A percentile compares a stretch with the other conserved stretches of the same genome.
Conservation (phyloP, 768 basidiomycete genomes). For the Porphyrellus cyaneotinctus region DNA sequence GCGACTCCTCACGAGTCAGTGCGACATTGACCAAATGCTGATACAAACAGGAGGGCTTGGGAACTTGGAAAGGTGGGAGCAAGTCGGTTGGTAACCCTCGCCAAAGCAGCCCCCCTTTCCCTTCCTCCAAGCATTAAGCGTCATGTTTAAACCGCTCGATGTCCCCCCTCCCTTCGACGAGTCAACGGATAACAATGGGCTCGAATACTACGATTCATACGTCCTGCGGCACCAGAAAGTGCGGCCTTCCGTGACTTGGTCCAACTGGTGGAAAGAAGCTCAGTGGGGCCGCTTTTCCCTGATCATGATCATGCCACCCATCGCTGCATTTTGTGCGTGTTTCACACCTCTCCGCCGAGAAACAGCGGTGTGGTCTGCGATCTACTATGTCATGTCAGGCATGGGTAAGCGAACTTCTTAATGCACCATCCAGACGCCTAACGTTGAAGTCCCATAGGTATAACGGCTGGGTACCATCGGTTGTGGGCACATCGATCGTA, state of each 20-base stretch:
- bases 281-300: conserved; percentile 68
- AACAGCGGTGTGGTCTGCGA: not conserved
- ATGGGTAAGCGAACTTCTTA: not conserved
- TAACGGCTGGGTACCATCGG: conserved; percentile 4
- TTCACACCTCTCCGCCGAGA: conserved; percentile 1
- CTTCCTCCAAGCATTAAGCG: no score
- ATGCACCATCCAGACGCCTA: no score
- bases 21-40: not conserved
- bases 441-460: conserved; percentile 2
- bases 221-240: conserved; percentile 58
- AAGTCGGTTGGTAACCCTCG: not conserved
- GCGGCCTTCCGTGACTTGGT: conserved; percentile 58
- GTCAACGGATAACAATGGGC: conserved; percentile 43
- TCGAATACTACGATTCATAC: conserved; percentile 70
- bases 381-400: conserved; percentile 1
- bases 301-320: conserved; percentile 62
- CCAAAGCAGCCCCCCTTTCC: no score
- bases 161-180: not conserved
- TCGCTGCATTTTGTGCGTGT: conserved; percentile 64
- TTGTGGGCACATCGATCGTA: conserved; percentile 1
- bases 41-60: not conserved
- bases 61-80: not conserved
- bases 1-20: not conserved
- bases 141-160: not conserved
- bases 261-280: conserved; percentile 53